Percentiles rank a stretch among this genome's conserved stretches.
Evolutionary conservation across 306 rosid species (phyloP).

Genomic region (Erythrophleum fordii): DNA sequence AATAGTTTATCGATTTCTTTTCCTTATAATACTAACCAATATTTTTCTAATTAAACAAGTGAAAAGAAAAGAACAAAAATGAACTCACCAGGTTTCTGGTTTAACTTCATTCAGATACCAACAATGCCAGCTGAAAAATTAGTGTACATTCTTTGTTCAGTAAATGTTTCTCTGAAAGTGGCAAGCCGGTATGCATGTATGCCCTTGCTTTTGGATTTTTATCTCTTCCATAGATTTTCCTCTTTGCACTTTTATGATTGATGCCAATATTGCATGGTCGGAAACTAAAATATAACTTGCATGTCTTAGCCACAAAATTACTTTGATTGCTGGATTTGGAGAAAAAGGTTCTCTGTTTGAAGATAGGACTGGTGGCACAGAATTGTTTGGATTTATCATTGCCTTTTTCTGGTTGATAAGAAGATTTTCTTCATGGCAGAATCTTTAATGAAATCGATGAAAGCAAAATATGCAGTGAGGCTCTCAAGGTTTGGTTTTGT

Average conservation of each 20-base stretch:
- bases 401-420: constrained; percentile 4
- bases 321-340: constrained; percentile 3
- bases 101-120: constrained; percentile 56
- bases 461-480: background rate
- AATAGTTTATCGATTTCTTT: background rate
- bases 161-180: constrained; percentile 97
- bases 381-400: constrained; percentile 8
- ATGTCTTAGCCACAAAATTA: background rate
- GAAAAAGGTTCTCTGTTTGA: background rate
- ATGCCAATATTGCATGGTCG: background rate
- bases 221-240: constrained; percentile 6
- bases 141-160: constrained; percentile 94
- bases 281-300: background rate
- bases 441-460: background rate
- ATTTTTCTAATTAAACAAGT: constrained; percentile 28
- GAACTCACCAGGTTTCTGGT: constrained; percentile 13
- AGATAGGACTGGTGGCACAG: background rate
- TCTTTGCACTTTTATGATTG: constrained; percentile 2
- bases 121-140: constrained; percentile 78
- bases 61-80: constrained; percentile 3
- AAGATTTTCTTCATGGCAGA: background rate
- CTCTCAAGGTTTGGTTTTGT: constrained; percentile 1
- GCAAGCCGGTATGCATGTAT: constrained; percentile 78
- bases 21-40: background rate
- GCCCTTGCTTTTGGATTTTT: constrained; percentile 33